Percentiles rank a stretch among this genome's conserved stretches.
These are phyloP conservation scores for Scheffersomyces segobiensis DNA, from an alignment of 1,139 yeast species.

Conservation along the genomic window DNA sequence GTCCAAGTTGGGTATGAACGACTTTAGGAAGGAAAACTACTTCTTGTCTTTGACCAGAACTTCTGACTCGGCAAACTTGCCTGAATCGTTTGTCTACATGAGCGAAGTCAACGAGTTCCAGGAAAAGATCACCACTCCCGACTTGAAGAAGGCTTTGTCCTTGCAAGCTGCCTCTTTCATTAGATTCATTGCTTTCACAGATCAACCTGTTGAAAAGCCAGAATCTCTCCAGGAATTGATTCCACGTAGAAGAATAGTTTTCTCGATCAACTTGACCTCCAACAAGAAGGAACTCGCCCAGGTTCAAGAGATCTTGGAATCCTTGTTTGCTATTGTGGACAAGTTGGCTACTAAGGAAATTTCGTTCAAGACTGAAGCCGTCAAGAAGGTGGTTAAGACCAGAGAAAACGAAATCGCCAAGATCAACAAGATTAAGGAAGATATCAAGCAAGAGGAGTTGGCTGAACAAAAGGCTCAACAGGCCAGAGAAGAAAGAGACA, in stretches of 20 bases:
- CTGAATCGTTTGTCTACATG: constrained; percentile 82
- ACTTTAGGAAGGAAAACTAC: constrained; percentile 72
- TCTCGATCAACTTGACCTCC: constrained; percentile 52
- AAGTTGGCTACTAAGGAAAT: constrained; percentile 45
- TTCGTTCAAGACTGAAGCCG: constrained; percentile 63
- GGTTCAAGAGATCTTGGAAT: constrained; percentile 48
- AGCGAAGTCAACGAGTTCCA: constrained; percentile 83
- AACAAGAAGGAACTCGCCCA: constrained; percentile 47
- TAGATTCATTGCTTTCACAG: constrained; percentile 76
- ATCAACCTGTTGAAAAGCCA: constrained; percentile 75
- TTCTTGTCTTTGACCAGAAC: constrained; percentile 84
- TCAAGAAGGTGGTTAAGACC: constrained; percentile 70
- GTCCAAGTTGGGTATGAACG: constrained; percentile 80
- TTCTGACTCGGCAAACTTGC: constrained; percentile 66
- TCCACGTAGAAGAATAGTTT: constrained; percentile 55
- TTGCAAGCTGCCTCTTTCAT: constrained; percentile 56
- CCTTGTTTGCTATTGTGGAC: constrained; percentile 58
- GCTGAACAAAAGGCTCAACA: constrained; percentile 70
- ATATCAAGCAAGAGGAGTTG: constrained; percentile 63
- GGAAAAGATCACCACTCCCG: constrained; percentile 54
- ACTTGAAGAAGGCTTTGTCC: constrained; percentile 51
- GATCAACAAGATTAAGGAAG: constrained; percentile 60
- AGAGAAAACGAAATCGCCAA: constrained; percentile 71
- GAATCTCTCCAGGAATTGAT: constrained; percentile 47
- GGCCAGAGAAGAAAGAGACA: constrained; percentile 61